Evolutionary conservation across 331 rosid species (phyloP), one percentile per base, ranked within the genome.

Genomic region (Acacia concinna): DNA sequence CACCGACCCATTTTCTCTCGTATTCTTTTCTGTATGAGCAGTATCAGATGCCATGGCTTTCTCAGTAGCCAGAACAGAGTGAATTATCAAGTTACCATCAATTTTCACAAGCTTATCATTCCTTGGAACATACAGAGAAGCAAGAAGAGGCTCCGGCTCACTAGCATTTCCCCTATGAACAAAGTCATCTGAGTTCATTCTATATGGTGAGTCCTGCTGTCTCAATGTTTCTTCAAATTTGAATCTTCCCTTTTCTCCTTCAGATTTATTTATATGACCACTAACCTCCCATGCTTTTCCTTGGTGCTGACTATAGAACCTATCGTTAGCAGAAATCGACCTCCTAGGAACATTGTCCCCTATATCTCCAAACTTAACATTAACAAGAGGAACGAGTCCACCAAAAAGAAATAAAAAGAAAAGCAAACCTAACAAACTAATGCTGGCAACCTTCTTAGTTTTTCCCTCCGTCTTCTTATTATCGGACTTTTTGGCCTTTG

Each of bases 41-140:
- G 72, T 84, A 69, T 73, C 87, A 81, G 96, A 78, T 21, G 96
- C 89, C 93, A 86, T 85, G 14, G 97, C 88, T 79, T 93, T 91
- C 90, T 95, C 99, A 63, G 97, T 88, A 27, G 99, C 99, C 80
- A 95, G 80, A 66, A 95, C 85, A 21, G 98, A 95, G 79, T 91
- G 97, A 78, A 95, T 95, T 80, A 95, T 95, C 88, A 95, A 86
- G 87, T 93, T 95, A 14, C 99, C 99, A 54, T 95, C 99, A 64
- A 95, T 95, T 88, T 95, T 93, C 77, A 95, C 97, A 73, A 95
- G 87, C 79, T 90, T 95, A 79, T 93, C 94, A 82, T 95, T 95
- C 83, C 98, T 89, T 43, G 99, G 99, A 78, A 95, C 99, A 80
- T 91, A 95, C 85, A 95, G 76, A 75, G 99, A 93, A 73, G 99